Percentiles rank a stretch among this genome's conserved stretches.
Conservation (phyloP, 495 filamentous ascomycete genomes). For the Daldinia concentrica region DNA sequence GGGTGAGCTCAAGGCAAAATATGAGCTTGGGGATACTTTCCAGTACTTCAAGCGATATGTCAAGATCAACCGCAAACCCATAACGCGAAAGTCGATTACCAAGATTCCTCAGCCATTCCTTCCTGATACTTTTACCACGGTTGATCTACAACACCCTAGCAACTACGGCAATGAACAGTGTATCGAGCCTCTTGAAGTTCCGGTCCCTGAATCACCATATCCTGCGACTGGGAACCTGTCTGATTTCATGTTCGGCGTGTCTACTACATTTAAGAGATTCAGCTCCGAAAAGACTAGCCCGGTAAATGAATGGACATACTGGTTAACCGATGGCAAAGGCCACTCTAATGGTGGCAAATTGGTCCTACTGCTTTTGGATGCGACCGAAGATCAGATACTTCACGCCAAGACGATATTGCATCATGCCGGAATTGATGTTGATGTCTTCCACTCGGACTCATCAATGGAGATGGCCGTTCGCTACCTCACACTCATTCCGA, state of each 20-base stretch:
- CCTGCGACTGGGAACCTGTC: slow-evolving; percentile 57
- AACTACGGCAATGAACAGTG: slow-evolving; percentile 53
- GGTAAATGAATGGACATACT: slow-evolving; percentile 59
- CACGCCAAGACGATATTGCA: slow-evolving; percentile 51
- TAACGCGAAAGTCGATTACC: slow-evolving; percentile 58
- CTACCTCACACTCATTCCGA: slow-evolving; percentile 64
- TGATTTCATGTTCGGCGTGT: slow-evolving; percentile 61
- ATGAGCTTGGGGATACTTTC: slow-evolving; percentile 58
- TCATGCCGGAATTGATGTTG: slow-evolving; percentile 68
- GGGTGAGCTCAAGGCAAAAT: slow-evolving; percentile 52
- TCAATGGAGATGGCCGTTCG: slow-evolving; percentile 68
- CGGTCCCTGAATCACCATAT: slow-evolving; percentile 57
- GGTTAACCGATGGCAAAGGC: slow-evolving; percentile 60
- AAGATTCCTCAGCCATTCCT: slow-evolving; percentile 56
- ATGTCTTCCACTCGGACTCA: slow-evolving; percentile 68
- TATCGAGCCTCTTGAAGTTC: slow-evolving; percentile 57
- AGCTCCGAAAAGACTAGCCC: slow-evolving; percentile 53
- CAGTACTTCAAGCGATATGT: slow-evolving; percentile 63
- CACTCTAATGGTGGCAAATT: slow-evolving; percentile 61
- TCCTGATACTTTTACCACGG: slow-evolving; percentile 51
- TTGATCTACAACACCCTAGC: slow-evolving; percentile 55
- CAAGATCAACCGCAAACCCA: slow-evolving; percentile 53
- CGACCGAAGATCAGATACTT: slow-evolving; percentile 53
- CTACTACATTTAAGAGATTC: slow-evolving; percentile 58
- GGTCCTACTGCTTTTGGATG: slow-evolving; percentile 55